Evolutionary conservation across 148 eudicot genomes (phyloP).

Genomic region (Linanthus parryae): DNA sequence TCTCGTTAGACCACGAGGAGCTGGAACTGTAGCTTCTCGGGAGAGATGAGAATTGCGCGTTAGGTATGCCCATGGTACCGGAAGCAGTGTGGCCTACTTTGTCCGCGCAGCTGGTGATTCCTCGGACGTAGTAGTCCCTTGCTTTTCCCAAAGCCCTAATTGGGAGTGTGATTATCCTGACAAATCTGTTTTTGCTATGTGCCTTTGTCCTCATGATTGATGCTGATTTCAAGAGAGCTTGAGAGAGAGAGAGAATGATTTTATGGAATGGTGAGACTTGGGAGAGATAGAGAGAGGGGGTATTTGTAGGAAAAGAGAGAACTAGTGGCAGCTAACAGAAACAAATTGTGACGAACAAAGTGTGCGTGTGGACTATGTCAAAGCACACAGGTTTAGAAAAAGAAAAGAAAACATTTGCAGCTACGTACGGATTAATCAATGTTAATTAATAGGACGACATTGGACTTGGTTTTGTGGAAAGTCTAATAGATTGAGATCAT

Average conservation of each 20-base stretch:
- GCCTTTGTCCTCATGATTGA: slow-evolving; percentile 19
- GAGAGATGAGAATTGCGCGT: slow-evolving; percentile 11
- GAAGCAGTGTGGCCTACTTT: slow-evolving; percentile 14
- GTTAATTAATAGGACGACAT: too few species aligned
- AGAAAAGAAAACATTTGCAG: background rate
- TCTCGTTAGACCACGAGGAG: slow-evolving; percentile 25
- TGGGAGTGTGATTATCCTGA: slow-evolving; percentile 39
- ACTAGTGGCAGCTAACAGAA: background rate
- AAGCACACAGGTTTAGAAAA: slow-evolving; percentile 3
- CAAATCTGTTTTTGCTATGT: slow-evolving; percentile 25
- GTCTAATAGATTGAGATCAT: too few species aligned
- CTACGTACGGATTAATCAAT: too few species aligned
- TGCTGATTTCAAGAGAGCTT: background rate
- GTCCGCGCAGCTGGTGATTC: slow-evolving; percentile 37
- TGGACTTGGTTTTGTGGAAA: too few species aligned
- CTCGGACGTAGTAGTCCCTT: slow-evolving; percentile 45
- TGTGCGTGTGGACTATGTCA: background rate
- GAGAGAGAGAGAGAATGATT: background rate
- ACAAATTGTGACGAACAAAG: background rate
- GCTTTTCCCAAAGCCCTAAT: slow-evolving; percentile 42
- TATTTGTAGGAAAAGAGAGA: background rate
- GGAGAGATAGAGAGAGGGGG: background rate
- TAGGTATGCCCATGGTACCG: background rate
- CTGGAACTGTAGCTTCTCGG: slow-evolving; percentile 45
- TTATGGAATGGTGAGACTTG: background rate